Evolutionary conservation across 192 early-diverging fungal genomes (phyloP).

Genomic region (Diversispora epigaea): DNA sequence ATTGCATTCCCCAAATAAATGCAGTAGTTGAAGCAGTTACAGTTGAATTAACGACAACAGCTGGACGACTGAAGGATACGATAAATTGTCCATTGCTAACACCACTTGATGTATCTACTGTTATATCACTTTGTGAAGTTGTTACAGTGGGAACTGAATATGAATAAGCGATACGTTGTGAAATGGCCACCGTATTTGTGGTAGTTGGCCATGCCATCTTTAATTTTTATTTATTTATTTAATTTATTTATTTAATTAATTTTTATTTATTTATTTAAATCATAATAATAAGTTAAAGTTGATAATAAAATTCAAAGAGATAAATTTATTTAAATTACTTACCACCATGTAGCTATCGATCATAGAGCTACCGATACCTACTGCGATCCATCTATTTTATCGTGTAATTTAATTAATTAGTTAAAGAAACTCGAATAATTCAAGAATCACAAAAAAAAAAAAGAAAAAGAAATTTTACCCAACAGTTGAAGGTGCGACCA

Average conservation of each 20-base stretch:
- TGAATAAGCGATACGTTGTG: constrained; percentile 1
- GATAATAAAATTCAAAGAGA: not conserved
- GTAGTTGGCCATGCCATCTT: constrained; percentile 21
- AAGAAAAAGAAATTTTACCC: constrained; percentile 16
- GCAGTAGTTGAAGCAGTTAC: not conserved
- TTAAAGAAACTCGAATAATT: not conserved
- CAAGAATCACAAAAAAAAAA: not conserved
- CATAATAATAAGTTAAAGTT: not conserved
- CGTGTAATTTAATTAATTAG: not conserved
- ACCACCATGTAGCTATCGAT: constrained; percentile 23
- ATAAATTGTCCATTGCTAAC: not conserved
- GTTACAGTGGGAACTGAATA: not conserved
- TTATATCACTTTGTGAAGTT: constrained; percentile 13
- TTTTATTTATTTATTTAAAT: no score
- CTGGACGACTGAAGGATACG: not conserved
- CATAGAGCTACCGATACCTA: constrained; percentile 24
- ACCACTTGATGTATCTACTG: not conserved
- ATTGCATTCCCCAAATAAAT: constrained; percentile 13
- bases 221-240: no score
- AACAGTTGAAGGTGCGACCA: not conserved
- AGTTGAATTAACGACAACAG: not conserved
- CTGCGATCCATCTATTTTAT: constrained; percentile 12
- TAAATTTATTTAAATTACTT: not conserved
- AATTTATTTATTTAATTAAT: no score
- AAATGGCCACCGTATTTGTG: not conserved